Base-by-base conservation (phyloP, 164 flowering plant species). In the Cinnamomum micranthum region DNA sequence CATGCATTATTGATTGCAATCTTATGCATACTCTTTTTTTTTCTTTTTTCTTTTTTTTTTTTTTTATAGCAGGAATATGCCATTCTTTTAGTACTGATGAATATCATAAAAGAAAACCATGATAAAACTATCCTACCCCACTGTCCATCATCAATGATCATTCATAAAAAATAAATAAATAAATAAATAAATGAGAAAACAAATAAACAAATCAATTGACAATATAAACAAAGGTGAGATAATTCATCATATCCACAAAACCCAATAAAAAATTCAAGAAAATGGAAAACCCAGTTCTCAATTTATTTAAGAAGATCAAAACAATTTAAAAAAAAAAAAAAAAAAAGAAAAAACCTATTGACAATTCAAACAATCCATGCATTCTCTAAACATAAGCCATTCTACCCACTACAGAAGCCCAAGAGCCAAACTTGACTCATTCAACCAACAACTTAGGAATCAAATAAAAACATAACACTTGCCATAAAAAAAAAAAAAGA, bases 281-380 rank as follows among this genome's bases (percentile, higher is more conserved):
- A n/a, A n/a, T n/a, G n/a, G 66, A 12, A 63, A 11, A 63, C 66
- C 67, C 67, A 64, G 22, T 25, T 64, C 67, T 64, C 67, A 64
- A 4, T 64, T 64, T 64, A 64, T 22, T 11, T 22, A 25, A 64
- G 25, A 23, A 24, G 17, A 24, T 24, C 25, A 23, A 22, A n/a
- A n/a, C n/a, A n/a, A n/a, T n/a, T n/a, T n/a, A n/a, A n/a, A n/a
- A n/a, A n/a, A n/a, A n/a, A n/a, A 24, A 12, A 25, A 25, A 64
- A 64, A 25, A 2, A n/a, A 11, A 22, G 14, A 22, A 14, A 22
- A 11, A 64, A 3, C 0, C 19, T 13, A 55, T 55, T 55, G 19
- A 19, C 19, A 17, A 55, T 55, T 13, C 60, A 55, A 55, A 2
- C 47, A 35, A 6, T 35, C 47, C 64, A 60, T 60, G 64, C 20